phyloP scores from a whole-genome alignment of 2,329 filamentous ascomycete species.

The Botrytis squamosa region DNA sequence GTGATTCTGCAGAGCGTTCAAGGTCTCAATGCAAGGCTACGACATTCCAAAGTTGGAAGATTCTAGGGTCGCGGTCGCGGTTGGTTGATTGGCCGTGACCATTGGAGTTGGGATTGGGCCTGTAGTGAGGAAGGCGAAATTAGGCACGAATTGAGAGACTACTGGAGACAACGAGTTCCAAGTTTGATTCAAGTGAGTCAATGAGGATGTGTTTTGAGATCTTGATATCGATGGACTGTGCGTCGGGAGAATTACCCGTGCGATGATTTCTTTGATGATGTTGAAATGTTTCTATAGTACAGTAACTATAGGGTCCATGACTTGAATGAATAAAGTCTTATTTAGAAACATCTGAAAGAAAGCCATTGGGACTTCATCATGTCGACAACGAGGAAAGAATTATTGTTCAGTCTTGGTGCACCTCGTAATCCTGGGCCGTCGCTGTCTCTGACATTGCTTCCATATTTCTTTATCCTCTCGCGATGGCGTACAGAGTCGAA shows the following conservation, averaged over 20 bases:
- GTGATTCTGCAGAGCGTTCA: neutral
- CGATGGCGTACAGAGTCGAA: neutral
- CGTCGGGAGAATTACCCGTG: neutral
- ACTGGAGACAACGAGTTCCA: neutral
- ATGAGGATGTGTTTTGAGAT: neutral
- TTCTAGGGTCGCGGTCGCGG: conserved; percentile 5
- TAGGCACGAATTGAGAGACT: neutral
- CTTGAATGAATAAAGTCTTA: neutral
- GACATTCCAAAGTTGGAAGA: conserved; percentile 7
- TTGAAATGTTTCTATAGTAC: neutral
- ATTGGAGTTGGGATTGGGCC: neutral
- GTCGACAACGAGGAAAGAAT: neutral
- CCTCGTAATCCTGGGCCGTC: neutral
- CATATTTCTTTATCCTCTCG: neutral
- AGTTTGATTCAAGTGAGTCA: neutral
- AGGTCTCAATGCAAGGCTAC: neutral
- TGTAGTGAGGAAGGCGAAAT: neutral
- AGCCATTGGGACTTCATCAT: neutral
- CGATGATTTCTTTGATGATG: neutral
- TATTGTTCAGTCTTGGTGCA: neutral
- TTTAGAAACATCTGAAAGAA: neutral
- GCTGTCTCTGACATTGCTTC: neutral
- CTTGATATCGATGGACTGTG: neutral
- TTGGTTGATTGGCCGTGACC: neutral
- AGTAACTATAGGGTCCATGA: neutral